These are phyloP conservation scores for Podochytrium sp. DNA, from an alignment of 192 early-diverging fungal species.

Conservation along the genomic window DNA sequence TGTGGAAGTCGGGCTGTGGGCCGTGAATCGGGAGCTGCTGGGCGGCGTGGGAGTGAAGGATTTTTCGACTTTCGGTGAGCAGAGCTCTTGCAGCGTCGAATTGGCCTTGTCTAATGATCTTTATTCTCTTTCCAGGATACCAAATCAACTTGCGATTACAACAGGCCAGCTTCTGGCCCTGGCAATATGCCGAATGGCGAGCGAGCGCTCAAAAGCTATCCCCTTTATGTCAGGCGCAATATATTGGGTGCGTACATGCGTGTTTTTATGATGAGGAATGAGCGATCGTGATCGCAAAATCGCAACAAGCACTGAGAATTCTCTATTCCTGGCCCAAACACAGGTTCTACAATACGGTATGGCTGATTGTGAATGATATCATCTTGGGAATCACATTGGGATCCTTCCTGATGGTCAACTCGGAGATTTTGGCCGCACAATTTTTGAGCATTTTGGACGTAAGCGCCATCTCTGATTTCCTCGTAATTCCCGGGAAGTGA, in stretches of 20 bases:
- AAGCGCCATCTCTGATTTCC: too few species aligned
- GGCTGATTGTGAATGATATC: slow-evolving; percentile 92
- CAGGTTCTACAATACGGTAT: slow-evolving; percentile 94
- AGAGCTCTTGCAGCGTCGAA: not conserved
- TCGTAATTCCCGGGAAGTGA: too few species aligned
- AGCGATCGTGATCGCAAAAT: slow-evolving; percentile 22
- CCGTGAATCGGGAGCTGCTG: slow-evolving; percentile 62
- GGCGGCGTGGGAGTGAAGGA: slow-evolving; percentile 77
- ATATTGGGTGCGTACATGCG: slow-evolving; percentile 71
- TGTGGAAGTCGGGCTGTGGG: slow-evolving; percentile 58
- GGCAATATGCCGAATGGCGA: slow-evolving; percentile 76
- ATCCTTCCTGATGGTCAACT: slow-evolving; percentile 68
- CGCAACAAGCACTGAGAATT: too few species aligned
- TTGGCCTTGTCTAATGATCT: too few species aligned
- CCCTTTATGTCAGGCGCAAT: slow-evolving; percentile 66
- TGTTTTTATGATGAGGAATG: not conserved
- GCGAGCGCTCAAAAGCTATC: slow-evolving; percentile 60
- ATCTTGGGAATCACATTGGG: slow-evolving; percentile 84
- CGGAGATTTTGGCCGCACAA: slow-evolving; percentile 51
- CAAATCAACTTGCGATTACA: slow-evolving; percentile 89
- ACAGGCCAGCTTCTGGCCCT: slow-evolving; percentile 84
- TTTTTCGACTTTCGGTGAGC: slow-evolving; percentile 64
- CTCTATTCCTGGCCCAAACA: not conserved
- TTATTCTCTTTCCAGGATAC: slow-evolving; percentile 58
- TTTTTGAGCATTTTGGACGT: slow-evolving; percentile 24